Conservation (phyloP, 192 early-diverging fungal genomes). For the Rhizoclosmatium globosum region DNA sequence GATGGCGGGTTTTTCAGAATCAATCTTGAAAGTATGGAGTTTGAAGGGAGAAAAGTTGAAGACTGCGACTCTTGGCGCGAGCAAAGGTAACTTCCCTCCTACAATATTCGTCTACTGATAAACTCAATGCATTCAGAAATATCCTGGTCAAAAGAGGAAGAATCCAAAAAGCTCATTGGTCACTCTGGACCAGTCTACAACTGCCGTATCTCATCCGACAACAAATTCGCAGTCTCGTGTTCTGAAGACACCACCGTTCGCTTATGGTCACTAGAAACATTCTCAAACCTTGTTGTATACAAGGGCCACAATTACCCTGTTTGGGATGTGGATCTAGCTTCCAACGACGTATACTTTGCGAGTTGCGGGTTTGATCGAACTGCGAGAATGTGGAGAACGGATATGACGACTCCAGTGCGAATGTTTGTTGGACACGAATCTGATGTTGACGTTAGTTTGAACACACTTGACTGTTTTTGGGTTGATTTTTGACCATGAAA, state of each 20-base stretch:
- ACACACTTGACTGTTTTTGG: constrained; percentile 14
- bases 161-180: constrained; percentile 74
- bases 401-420: constrained; percentile 94
- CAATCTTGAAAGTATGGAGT: constrained; percentile 93
- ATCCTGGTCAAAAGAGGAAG: constrained; percentile 23
- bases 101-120: neutral
- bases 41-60: constrained; percentile 61
- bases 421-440: constrained; percentile 98
- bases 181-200: constrained; percentile 94
- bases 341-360: constrained; percentile 95
- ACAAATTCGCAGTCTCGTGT: constrained; percentile 83
- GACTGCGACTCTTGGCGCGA: neutral
- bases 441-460: constrained; percentile 89
- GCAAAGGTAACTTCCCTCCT: constrained; percentile 57
- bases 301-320: constrained; percentile 97
- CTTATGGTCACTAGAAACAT: constrained; percentile 94
- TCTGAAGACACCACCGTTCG: constrained; percentile 94
- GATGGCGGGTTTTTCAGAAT: constrained; percentile 94
- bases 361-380: constrained; percentile 96
- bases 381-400: constrained; percentile 94
- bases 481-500: neutral
- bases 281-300: constrained; percentile 92
- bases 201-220: constrained; percentile 84
- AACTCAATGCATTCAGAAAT: neutral
- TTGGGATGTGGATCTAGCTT: constrained; percentile 95